Evolutionary conservation across 345 rosid genomes (phyloP).

Genomic region (Brassica juncea): DNA sequence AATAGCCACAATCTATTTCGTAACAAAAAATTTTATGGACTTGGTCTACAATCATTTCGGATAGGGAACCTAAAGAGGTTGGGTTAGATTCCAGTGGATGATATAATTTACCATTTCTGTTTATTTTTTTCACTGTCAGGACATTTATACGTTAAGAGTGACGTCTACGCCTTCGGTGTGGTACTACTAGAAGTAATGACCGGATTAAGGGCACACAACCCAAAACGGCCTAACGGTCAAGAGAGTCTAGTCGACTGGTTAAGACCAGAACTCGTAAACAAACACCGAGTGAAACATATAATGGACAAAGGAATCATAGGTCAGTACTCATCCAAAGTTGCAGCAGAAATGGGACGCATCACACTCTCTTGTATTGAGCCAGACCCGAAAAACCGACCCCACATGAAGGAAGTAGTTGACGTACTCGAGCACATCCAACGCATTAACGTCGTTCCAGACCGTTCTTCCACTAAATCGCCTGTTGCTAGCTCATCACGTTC

Average conservation of each 20-base stretch:
- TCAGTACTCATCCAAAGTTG: slow-evolving; percentile 52
- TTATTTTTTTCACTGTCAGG: slow-evolving; percentile 43
- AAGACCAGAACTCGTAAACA: slow-evolving; percentile 46
- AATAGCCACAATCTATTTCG: neutral
- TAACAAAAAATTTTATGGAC: neutral
- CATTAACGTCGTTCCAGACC: slow-evolving; percentile 12
- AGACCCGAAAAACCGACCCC: slow-evolving; percentile 66
- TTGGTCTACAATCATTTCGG: neutral
- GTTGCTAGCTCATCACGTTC: slow-evolving; percentile 4
- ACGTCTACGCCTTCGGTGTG: slow-evolving; percentile 76
- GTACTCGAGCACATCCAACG: slow-evolving; percentile 29
- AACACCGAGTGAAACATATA: slow-evolving; percentile 49
- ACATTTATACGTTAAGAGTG: slow-evolving; percentile 77
- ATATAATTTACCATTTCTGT: neutral
- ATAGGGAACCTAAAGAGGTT: neutral
- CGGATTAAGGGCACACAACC: slow-evolving; percentile 56
- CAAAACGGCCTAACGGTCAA: slow-evolving; percentile 48
- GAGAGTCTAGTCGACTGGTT: slow-evolving; percentile 63
- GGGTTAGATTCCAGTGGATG: neutral
- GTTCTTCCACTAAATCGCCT: neutral
- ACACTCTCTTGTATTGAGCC: slow-evolving; percentile 48
- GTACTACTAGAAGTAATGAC: slow-evolving; percentile 74
- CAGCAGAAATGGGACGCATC: slow-evolving; percentile 46
- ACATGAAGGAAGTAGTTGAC: slow-evolving; percentile 60
- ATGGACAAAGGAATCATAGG: slow-evolving; percentile 64